Conservation (phyloP, 2,329 filamentous ascomycete genomes). For the Trichoderma hamatum region DNA sequence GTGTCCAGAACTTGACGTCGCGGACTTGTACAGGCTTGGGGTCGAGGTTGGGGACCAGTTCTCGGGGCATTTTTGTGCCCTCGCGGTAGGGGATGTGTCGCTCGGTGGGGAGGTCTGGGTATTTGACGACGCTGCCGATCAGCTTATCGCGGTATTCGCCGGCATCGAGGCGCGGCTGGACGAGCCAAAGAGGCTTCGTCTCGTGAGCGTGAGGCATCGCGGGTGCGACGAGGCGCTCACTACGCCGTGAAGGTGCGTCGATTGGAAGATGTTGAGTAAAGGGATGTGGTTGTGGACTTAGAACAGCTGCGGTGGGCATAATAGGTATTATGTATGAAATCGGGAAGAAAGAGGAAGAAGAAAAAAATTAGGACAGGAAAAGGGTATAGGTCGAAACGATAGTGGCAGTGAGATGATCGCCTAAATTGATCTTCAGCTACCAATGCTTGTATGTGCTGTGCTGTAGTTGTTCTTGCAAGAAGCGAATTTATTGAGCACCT, state of each 20-base stretch:
- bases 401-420: slow-evolving; percentile 1
- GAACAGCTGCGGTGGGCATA: slow-evolving; percentile 7
- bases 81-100: slow-evolving; percentile 34
- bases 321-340: background rate
- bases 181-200: slow-evolving; percentile 37
- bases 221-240: background rate
- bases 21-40: slow-evolving; percentile 36
- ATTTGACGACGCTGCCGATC: slow-evolving; percentile 38
- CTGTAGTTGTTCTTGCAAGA: background rate
- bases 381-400: background rate
- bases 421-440: background rate
- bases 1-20: slow-evolving; percentile 37
- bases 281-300: background rate
- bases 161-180: slow-evolving; percentile 36
- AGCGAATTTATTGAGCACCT: background rate
- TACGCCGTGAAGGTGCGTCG: background rate
- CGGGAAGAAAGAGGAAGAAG: background rate
- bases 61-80: slow-evolving; percentile 30
- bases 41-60: slow-evolving; percentile 35
- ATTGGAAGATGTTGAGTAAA: background rate
- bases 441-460: background rate
- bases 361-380: background rate
- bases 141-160: slow-evolving; percentile 37
- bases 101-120: slow-evolving; percentile 35
- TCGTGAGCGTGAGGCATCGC: slow-evolving; percentile 28